Conservation (phyloP, 2,329 filamentous ascomycete species). For the Emericellopsis atlantica region DNA sequence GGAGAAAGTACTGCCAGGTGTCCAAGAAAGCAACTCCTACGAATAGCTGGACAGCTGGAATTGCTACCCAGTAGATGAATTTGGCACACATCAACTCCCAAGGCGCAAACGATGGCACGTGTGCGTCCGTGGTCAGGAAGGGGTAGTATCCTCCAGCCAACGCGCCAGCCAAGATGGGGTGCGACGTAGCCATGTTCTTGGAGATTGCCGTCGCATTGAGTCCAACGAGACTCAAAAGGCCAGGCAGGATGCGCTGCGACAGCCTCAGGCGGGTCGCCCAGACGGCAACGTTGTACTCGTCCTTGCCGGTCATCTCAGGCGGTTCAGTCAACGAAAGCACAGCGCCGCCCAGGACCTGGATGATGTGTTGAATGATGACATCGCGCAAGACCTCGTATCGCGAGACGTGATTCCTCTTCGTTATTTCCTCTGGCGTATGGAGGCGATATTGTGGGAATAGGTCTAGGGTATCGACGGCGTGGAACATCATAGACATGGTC, state of each 20-base stretch:
- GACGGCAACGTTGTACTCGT: constrained; percentile 76
- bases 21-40: constrained; percentile 69
- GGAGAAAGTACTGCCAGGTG: constrained; percentile 97
- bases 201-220: constrained; percentile 66
- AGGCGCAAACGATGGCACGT: constrained; percentile 60
- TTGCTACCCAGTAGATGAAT: constrained; percentile 63
- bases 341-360: constrained; percentile 66
- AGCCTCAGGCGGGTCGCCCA: constrained; percentile 79
- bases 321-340: constrained; percentile 61
- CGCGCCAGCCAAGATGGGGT: constrained; percentile 63
- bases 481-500: constrained; percentile 74
- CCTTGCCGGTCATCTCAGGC: constrained; percentile 60
- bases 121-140: constrained; percentile 46
- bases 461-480: constrained; percentile 74
- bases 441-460: constrained; percentile 83
- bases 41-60: constrained; percentile 68
- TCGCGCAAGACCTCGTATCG: constrained; percentile 80
- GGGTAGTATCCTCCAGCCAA: constrained; percentile 76
- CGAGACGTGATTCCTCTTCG: constrained; percentile 75
- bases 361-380: constrained; percentile 81
- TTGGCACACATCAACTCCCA: constrained; percentile 74
- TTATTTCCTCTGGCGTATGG: constrained; percentile 86
- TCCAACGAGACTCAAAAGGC: constrained; percentile 57
- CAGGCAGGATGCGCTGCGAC: constrained; percentile 66
- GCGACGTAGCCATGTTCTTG: constrained; percentile 56